Evolutionary conservation across 306 rosid genomes (phyloP).

Genomic region (Glycine latifolia): DNA sequence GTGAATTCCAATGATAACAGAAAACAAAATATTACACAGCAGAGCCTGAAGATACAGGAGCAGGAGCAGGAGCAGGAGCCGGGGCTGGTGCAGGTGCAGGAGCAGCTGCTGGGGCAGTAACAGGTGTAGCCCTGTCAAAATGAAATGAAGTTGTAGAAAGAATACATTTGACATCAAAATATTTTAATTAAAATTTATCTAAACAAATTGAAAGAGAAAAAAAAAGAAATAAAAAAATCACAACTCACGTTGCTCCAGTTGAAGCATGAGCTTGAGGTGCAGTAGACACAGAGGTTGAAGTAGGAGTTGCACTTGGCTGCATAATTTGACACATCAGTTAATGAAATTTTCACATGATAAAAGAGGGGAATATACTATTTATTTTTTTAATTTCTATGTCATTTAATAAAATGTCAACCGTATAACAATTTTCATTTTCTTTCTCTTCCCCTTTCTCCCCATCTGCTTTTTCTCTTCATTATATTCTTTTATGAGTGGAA

Average conservation of each 20-base stretch:
- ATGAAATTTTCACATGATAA: neutral
- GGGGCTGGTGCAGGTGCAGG: constrained; percentile 37
- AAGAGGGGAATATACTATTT: neutral
- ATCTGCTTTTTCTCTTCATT: neutral
- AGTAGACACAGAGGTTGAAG: constrained; percentile 47
- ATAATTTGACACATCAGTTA: constrained; percentile 36
- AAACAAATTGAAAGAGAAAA: neutral
- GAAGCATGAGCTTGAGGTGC: constrained; percentile 51
- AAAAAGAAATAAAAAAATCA: neutral
- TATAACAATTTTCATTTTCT: neutral
- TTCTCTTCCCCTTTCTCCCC: neutral
- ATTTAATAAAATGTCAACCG: neutral
- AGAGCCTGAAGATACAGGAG: constrained; percentile 41
- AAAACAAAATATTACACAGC: constrained; percentile 48
- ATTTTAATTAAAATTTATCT: neutral
- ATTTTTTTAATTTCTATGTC: neutral
- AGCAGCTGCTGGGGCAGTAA: constrained; percentile 17
- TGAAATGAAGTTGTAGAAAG: neutral
- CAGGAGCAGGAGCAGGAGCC: constrained; percentile 21
- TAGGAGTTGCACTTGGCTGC: constrained; percentile 55
- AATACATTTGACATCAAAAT: neutral
- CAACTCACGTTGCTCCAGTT: constrained; percentile 56
- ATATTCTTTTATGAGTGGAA: neutral
- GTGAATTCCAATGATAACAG: constrained; percentile 15
- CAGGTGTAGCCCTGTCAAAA: constrained; percentile 55